Percentiles rank a stretch among this genome's conserved stretches.
Conservation (phyloP, 495 filamentous ascomycete genomes). For the Margaritispora aquatica region DNA sequence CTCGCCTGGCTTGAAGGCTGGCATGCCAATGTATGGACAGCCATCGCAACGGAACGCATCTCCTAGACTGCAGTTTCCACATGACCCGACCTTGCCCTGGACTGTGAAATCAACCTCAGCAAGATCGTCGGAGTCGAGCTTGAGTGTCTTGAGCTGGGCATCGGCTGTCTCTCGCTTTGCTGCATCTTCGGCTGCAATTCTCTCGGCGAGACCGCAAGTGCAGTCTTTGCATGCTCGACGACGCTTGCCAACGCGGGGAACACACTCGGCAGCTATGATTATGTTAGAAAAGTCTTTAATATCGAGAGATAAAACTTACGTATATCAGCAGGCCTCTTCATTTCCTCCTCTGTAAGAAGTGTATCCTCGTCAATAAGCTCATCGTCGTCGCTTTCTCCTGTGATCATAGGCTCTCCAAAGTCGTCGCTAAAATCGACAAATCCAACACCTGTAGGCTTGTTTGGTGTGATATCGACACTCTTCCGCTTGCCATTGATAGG, state of each 20-base stretch:
- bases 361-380: constrained; percentile 88
- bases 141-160: constrained; percentile 44
- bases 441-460: constrained; percentile 54
- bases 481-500: constrained; percentile 34
- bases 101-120: constrained; percentile 93
- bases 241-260: constrained; percentile 75
- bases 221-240: constrained; percentile 96
- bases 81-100: constrained; percentile 87
- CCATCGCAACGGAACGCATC: constrained; percentile 78
- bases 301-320: constrained; percentile 47
- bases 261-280: constrained; percentile 67
- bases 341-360: constrained; percentile 76
- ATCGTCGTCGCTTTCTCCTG: constrained; percentile 58
- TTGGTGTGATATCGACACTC: constrained; percentile 30
- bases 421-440: constrained; percentile 69
- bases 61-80: constrained; percentile 86
- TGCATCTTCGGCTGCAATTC: constrained; percentile 73
- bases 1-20: constrained; percentile 94
- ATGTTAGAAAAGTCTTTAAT: constrained; percentile 10
- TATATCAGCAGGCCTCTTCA: constrained; percentile 62
- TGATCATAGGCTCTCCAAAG: constrained; percentile 43
- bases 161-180: constrained; percentile 56
- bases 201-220: constrained; percentile 80
- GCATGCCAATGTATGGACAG: constrained; percentile 89
- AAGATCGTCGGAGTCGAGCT: constrained; percentile 73